Base-by-base conservation (phyloP, 2,329 filamentous ascomycete genomes). In the Aspergillus phoenicis region DNA sequence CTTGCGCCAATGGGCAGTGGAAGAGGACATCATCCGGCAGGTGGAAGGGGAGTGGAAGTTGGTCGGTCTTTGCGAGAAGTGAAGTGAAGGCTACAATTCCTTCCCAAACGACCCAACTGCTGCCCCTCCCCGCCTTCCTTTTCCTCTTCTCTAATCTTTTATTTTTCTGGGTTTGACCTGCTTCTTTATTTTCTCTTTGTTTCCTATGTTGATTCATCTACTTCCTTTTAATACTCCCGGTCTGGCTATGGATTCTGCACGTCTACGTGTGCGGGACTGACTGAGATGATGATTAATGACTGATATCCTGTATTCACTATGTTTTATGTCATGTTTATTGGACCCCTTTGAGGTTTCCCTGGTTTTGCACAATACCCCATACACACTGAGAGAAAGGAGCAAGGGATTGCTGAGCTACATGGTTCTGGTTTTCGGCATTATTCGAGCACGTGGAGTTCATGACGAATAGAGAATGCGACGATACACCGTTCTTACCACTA, bases 1-100 rank as follows among this genome's bases (percentile, higher is more conserved):
- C 4, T 64, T 81, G 41, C 67, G 70, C 38, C 67, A 74, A 4
- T 81, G 79, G 79, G 77, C 77, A 20, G 58, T 77, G 30, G 51
- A 64, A 1, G 71, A 79, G 53, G 75, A 75, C 5, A 67, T 78
- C 57, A 61, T 77, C 48, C 60, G 45, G 20, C 17, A 52, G 15
- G 63, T 58, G 11, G 65, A 66, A 2, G 70, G 65, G 3, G 55
- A 64, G 53, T 73, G 62, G 65, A 64, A 62, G 17, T 57, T 74
- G 55, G 60, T 62, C 15, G 62, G 59, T 8, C 56, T 72, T 41
- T 61, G 57, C 56, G 38, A 61, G 54, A 60, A 60, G 57, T 60
- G 54, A 60, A 60, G 57, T 60, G 30, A 64, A 43, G 45, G 58
- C 11, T 11, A 51, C 38, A 33, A 54, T n/a, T 28, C 24, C 52